Evolutionary conservation across 306 rosid species (phyloP).

Genomic region (Morella rubra): DNA sequence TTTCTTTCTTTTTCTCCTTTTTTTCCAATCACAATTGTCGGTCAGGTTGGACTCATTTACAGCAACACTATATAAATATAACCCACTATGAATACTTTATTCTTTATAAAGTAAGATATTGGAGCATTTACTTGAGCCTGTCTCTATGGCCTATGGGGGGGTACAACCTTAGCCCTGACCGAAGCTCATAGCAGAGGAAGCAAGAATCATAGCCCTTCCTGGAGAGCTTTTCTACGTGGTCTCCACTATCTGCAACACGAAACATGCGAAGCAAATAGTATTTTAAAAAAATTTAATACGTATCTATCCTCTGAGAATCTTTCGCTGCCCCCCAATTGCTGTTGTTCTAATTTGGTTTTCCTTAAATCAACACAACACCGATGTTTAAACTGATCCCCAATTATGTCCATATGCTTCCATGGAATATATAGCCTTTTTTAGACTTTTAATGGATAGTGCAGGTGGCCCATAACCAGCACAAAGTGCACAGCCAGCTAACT

Average conservation of each 20-base stretch:
- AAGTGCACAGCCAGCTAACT: conserved; percentile 37
- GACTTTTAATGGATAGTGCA: conserved; percentile 16
- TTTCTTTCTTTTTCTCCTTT: neutral
- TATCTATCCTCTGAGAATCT: conserved; percentile 28
- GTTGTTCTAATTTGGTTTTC: conserved; percentile 12
- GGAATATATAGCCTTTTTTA: no score
- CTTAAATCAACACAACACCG: conserved; percentile 12
- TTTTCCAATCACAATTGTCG: neutral
- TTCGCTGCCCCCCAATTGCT: conserved; percentile 21
- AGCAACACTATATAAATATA: neutral
- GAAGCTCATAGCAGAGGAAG: neutral
- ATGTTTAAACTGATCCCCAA: conserved; percentile 30
- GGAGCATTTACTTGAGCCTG: neutral
- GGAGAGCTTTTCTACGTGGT: conserved; percentile 29
- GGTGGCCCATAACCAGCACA: conserved; percentile 38
- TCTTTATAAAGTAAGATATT: neutral
- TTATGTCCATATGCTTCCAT: conserved; percentile 17
- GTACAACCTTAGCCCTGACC: neutral
- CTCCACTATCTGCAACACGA: conserved; percentile 20
- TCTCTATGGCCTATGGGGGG: neutral
- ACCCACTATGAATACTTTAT: neutral
- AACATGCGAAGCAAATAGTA: conserved; percentile 2
- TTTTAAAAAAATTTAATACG: neutral
- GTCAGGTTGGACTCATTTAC: neutral
- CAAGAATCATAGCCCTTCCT: no score